phyloP scores from a whole-genome alignment of 441 rosid species.

The Cnidoscolus chayamansa region DNA sequence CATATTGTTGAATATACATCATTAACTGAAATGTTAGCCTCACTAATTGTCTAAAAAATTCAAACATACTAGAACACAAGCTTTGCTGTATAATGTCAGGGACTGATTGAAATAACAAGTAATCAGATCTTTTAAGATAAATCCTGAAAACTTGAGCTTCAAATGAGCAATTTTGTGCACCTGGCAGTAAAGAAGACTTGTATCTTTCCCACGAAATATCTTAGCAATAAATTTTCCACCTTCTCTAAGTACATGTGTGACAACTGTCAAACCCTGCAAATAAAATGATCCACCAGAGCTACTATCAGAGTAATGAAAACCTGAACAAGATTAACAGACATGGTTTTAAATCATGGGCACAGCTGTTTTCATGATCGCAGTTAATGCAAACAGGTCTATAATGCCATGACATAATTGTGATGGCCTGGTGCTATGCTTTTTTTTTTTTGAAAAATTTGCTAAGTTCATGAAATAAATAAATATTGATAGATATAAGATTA shows the following conservation, averaged over 20 bases:
- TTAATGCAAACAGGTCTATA: too few species aligned
- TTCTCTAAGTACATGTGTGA: slow-evolving; percentile 77
- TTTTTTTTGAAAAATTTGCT: too few species aligned
- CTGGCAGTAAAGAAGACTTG: slow-evolving; percentile 93
- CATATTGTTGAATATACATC: neutral
- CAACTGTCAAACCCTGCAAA: slow-evolving; percentile 84
- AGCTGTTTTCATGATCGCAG: too few species aligned
- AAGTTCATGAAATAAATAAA: too few species aligned
- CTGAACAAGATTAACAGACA: neutral
- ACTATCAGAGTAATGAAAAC: neutral
- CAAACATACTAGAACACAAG: neutral
- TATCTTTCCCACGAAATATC: slow-evolving; percentile 98
- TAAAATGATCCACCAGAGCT: slow-evolving; percentile 13
- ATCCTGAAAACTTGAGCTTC: neutral
- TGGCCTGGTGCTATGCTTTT: too few species aligned
- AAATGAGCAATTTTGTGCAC: slow-evolving; percentile 32
- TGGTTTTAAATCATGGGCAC: too few species aligned
- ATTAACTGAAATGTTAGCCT: neutral
- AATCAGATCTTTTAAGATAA: neutral
- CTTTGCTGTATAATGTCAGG: neutral
- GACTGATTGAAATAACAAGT: neutral
- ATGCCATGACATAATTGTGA: too few species aligned
- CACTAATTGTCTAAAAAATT: neutral
- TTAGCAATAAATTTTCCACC: slow-evolving; percentile 91
- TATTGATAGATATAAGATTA: too few species aligned